Conservation (phyloP, 345 rosid species). For the Turnera subulata region DNA sequence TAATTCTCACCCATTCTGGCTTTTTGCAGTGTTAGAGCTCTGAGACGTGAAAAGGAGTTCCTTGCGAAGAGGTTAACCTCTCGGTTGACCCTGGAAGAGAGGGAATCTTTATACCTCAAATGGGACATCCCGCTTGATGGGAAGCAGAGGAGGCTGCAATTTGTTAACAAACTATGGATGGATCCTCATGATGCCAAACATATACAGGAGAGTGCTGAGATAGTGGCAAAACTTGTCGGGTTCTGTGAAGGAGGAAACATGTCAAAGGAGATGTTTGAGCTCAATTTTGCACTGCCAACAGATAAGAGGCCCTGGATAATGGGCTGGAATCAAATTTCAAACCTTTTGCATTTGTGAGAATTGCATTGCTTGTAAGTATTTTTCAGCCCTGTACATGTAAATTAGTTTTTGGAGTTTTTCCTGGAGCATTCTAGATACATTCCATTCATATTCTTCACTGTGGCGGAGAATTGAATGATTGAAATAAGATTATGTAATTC, state of each 20-base stretch:
- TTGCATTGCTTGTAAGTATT: constrained; percentile 21
- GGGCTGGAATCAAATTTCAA: constrained; percentile 92
- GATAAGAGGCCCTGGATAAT: constrained; percentile 87
- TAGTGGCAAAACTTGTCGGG: background rate
- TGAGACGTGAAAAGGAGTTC: background rate
- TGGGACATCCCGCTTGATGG: background rate
- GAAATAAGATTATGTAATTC: no score
- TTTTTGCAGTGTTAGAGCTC: background rate
- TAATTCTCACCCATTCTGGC: background rate
- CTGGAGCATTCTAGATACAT: no score
- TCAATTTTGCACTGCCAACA: constrained; percentile 35
- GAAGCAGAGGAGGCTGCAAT: background rate
- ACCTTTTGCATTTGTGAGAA: constrained; percentile 48
- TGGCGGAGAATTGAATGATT: no score
- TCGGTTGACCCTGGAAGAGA: constrained; percentile 24
- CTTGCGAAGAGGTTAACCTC: background rate
- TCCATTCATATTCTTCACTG: no score
- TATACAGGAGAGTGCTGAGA: background rate
- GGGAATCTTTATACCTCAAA: background rate
- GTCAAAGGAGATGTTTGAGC: background rate
- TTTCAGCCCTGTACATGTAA: constrained; percentile 27
- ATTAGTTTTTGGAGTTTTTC: constrained; percentile 36
- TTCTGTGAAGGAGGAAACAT: background rate
- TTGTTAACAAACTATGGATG: background rate
- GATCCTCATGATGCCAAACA: background rate